Conservation (phyloP, 352 stramenopile species). For the Globisporangium paroecandrum region DNA sequence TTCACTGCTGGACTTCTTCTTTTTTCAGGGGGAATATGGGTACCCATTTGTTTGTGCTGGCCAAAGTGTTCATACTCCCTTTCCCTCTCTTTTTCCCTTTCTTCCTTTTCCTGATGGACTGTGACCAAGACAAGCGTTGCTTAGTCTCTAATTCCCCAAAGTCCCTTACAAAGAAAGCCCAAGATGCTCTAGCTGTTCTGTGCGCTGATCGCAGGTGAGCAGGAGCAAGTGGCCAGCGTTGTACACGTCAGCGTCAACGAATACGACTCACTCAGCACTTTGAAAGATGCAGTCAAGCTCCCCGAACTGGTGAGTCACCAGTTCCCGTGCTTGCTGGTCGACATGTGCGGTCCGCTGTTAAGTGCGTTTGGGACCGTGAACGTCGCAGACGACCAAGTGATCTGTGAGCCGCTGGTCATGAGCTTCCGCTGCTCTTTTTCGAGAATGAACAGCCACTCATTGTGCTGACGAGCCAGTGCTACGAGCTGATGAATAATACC, state of each 20-base stretch:
- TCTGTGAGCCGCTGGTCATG: constrained; percentile 25
- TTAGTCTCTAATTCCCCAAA: not conserved
- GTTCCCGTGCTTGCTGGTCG: constrained; percentile 25
- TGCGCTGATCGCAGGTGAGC: not conserved
- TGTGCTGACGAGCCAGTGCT: constrained; percentile 9
- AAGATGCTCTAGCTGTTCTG: not conserved
- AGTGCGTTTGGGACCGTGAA: constrained; percentile 27
- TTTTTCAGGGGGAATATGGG: too few relatives aligned
- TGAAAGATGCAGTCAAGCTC: constrained; percentile 3
- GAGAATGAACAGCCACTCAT: too few relatives aligned
- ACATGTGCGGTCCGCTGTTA: constrained; percentile 23
- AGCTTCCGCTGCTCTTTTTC: constrained; percentile 15
- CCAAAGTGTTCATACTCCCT: not conserved
- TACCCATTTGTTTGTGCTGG: too few relatives aligned
- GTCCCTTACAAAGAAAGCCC: not conserved
- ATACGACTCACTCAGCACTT: not conserved
- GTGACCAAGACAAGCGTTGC: not conserved
- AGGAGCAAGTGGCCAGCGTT: not conserved
- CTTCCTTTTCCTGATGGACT: not conserved
- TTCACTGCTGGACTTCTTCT: too few relatives aligned
- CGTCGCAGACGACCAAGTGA: constrained; percentile 17
- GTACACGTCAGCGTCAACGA: not conserved
- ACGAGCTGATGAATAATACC: constrained; percentile 7
- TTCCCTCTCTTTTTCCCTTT: not conserved
- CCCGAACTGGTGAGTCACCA: constrained; percentile 19